Conservation (phyloP, 768 basidiomycete genomes). For the Rhizopogon vinicolor region DNA sequence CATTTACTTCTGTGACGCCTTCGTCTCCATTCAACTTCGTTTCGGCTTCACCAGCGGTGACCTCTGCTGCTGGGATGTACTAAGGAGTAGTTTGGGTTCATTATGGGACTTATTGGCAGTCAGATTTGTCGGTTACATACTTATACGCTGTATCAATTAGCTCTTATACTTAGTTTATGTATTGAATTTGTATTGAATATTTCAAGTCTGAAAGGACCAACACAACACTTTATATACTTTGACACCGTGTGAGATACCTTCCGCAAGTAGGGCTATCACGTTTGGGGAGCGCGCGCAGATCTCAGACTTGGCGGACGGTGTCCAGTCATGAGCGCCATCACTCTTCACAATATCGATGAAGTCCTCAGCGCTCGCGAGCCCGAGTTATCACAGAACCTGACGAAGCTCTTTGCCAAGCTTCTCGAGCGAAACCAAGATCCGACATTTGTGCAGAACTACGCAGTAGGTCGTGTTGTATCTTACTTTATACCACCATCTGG, state of each 20-base stretch:
- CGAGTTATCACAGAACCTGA: conserved; percentile 11
- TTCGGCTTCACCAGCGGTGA: neutral
- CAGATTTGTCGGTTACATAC: neutral
- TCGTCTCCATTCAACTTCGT: conserved; percentile 1
- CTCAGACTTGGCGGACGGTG: no score
- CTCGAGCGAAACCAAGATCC: conserved; percentile 17
- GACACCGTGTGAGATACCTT: no score
- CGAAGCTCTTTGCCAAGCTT: conserved; percentile 18
- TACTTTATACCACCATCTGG: neutral
- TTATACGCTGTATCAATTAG: neutral
- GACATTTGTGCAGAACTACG: conserved; percentile 15
- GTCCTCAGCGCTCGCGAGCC: conserved; percentile 11
- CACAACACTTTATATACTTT: no score
- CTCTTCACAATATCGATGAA: conserved; percentile 10
- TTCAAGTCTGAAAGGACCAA: no score
- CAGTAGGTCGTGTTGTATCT: conserved; percentile 3
- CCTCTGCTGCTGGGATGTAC: neutral
- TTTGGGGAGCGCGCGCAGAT: no score
- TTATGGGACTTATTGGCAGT: neutral
- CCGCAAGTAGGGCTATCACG: no score
- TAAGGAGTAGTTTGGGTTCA: neutral
- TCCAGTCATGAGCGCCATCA: conserved; percentile 10
- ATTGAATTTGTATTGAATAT: neutral
- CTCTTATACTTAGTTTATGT: neutral
- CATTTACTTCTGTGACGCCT: neutral